These are phyloP conservation scores for Geotrichum fermentans DNA, from an alignment of 1,139 yeast species.

Conservation along the genomic window DNA sequence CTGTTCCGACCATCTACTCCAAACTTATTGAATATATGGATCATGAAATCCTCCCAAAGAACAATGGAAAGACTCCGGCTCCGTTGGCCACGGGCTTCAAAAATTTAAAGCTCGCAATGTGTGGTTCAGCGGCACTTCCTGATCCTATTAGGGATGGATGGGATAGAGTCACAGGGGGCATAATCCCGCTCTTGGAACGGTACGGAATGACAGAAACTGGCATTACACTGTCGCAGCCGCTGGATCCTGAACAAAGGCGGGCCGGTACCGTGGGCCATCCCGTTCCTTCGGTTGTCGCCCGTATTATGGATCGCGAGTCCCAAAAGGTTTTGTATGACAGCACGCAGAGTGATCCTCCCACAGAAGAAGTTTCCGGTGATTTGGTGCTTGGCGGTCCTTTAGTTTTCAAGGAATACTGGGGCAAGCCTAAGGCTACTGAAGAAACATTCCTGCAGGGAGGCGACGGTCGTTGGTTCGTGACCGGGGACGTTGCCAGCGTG, in stretches of 20 bases:
- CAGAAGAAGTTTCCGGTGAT: slow-evolving; percentile 31
- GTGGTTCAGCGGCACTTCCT: slow-evolving; percentile 41
- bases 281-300: slow-evolving; percentile 35
- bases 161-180: slow-evolving; percentile 33
- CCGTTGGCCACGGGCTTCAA: slow-evolving; percentile 23
- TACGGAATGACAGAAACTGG: slow-evolving; percentile 42
- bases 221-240: slow-evolving; percentile 37
- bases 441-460: slow-evolving; percentile 29
- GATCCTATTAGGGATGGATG: slow-evolving; percentile 35
- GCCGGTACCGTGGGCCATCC: slow-evolving; percentile 38
- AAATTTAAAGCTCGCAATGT: slow-evolving; percentile 34
- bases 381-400: slow-evolving; percentile 36
- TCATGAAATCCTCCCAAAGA: slow-evolving; percentile 18
- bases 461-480: slow-evolving; percentile 35
- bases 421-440: slow-evolving; percentile 35
- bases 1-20: slow-evolving; percentile 40
- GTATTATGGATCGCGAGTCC: slow-evolving; percentile 32
- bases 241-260: slow-evolving; percentile 30
- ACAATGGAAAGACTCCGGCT: slow-evolving; percentile 16
- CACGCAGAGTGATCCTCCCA: slow-evolving; percentile 12
- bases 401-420: slow-evolving; percentile 36
- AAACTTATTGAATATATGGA: slow-evolving; percentile 30
- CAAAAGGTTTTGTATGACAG: slow-evolving; percentile 26
- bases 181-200: slow-evolving; percentile 36
- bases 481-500: slow-evolving; percentile 39